A percentile compares a stretch with the other conserved stretches of the same genome.
phyloP scores from a whole-genome alignment of 257 asterid genomes.

The Solanum virginianum region DNA sequence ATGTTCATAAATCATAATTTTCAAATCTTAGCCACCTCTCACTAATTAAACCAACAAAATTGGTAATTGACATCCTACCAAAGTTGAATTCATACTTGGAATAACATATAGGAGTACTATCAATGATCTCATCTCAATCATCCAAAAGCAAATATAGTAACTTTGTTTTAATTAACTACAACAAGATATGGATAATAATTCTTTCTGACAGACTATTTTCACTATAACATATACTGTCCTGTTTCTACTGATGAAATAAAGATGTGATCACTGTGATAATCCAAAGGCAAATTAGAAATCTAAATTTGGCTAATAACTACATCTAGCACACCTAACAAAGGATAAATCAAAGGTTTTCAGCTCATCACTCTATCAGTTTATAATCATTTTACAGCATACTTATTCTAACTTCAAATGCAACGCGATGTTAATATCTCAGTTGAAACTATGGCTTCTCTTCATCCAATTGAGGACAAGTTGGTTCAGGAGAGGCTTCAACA shows the following conservation, averaged over 20 bases:
- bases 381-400: background rate
- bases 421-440: background rate
- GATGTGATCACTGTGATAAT: background rate
- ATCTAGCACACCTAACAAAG: background rate
- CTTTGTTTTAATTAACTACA: background rate
- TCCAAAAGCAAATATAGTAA: background rate
- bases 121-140: background rate
- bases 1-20: background rate
- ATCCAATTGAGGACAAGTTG: constrained; percentile 59
- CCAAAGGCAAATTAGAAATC: background rate
- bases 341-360: background rate
- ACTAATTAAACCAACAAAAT: background rate
- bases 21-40: background rate
- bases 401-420: background rate
- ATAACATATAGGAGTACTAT: background rate
- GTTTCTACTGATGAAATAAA: background rate
- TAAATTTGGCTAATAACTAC: background rate
- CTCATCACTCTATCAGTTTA: background rate
- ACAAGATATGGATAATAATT: background rate
- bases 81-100: background rate
- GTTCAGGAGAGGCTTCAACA: constrained; percentile 43
- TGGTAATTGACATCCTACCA: background rate
- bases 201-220: background rate
- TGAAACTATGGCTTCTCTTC: constrained; percentile 67
- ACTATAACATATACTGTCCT: background rate